Evolutionary conservation across 352 stramenopile genomes (phyloP).

Genomic region (Phytophthora constricta): DNA sequence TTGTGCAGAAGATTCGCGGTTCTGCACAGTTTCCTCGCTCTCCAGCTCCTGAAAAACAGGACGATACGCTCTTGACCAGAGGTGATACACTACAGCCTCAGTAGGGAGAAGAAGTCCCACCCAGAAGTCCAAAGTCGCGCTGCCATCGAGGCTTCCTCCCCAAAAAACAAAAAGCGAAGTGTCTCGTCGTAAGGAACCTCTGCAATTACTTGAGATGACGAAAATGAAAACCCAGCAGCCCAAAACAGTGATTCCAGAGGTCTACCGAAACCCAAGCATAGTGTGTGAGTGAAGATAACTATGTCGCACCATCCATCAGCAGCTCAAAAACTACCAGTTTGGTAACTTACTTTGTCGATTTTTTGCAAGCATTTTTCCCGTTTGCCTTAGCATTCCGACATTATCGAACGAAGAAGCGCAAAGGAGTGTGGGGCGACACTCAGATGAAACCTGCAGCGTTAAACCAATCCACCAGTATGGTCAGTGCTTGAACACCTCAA

Average conservation of each 20-base stretch:
- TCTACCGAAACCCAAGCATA: slow-evolving; percentile 33
- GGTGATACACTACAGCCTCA: slow-evolving; percentile 84
- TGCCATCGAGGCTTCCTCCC: slow-evolving; percentile 93
- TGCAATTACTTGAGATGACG: slow-evolving; percentile 46
- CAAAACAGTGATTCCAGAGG: slow-evolving; percentile 70
- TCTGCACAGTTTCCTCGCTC: slow-evolving; percentile 33
- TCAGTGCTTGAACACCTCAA: too few relatives aligned
- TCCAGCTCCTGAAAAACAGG: slow-evolving; percentile 81
- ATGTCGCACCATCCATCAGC: too few relatives aligned
- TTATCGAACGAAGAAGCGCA: slow-evolving; percentile 69
- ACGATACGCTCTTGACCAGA: slow-evolving; percentile 87
- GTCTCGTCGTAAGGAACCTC: slow-evolving; percentile 89
- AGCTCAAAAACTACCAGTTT: too few relatives aligned
- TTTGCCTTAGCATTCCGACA: slow-evolving; percentile 61
- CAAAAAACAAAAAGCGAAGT: slow-evolving; percentile 94
- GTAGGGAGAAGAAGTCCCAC: slow-evolving; percentile 91
- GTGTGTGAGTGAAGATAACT: not conserved
- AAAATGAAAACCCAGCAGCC: slow-evolving; percentile 82
- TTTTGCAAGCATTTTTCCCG: slow-evolving; percentile 57
- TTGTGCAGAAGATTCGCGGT: slow-evolving; percentile 30
- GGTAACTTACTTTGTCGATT: slow-evolving; percentile 37
- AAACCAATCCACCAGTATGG: not conserved
- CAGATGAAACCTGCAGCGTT: slow-evolving; percentile 41
- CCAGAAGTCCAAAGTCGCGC: slow-evolving; percentile 90
- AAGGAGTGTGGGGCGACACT: slow-evolving; percentile 63